Evolutionary conservation across 1,284 basidiomycete species (phyloP).

Genomic region (Leccinum griseonigrum): DNA sequence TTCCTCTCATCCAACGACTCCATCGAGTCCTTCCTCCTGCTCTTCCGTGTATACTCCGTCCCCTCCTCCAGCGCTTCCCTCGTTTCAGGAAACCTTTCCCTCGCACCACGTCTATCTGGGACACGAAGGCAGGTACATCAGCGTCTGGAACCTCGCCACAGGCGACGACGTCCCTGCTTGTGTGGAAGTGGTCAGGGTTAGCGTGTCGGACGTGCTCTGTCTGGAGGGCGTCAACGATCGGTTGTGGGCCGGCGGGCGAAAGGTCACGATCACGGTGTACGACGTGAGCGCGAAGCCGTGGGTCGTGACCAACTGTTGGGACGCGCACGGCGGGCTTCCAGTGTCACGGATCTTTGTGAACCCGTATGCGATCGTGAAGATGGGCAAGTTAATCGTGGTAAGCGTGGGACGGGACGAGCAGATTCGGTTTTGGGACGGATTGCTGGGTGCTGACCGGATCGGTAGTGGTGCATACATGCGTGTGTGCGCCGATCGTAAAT

Average conservation of each 20-base stretch:
- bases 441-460: constrained; percentile 84
- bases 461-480: constrained; percentile 46
- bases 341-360: constrained; percentile 74
- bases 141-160: constrained; percentile 66
- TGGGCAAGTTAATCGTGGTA: constrained; percentile 67
- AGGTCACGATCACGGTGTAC: constrained; percentile 83
- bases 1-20: constrained; percentile 89
- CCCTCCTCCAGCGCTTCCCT: constrained; percentile 86
- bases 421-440: constrained; percentile 87
- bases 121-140: constrained; percentile 89
- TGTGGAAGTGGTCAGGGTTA: constrained; percentile 72
- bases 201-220: constrained; percentile 74
- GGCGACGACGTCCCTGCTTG: constrained; percentile 55
- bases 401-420: constrained; percentile 78
- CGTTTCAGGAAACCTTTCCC: constrained; percentile 82
- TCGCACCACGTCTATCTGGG: constrained; percentile 78
- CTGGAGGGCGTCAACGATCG: constrained; percentile 78
- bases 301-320: constrained; percentile 89
- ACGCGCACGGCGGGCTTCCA: constrained; percentile 79
- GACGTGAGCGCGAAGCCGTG: constrained; percentile 74
- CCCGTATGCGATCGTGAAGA: constrained; percentile 65
- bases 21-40: constrained; percentile 86
- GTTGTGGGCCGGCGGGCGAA: constrained; percentile 84
- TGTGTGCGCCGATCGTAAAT: background rate
- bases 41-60: constrained; percentile 64